These are phyloP conservation scores for Skeletonema costatum DNA, from an alignment of 108 stramenopile genomes.

Conservation along the genomic window DNA sequence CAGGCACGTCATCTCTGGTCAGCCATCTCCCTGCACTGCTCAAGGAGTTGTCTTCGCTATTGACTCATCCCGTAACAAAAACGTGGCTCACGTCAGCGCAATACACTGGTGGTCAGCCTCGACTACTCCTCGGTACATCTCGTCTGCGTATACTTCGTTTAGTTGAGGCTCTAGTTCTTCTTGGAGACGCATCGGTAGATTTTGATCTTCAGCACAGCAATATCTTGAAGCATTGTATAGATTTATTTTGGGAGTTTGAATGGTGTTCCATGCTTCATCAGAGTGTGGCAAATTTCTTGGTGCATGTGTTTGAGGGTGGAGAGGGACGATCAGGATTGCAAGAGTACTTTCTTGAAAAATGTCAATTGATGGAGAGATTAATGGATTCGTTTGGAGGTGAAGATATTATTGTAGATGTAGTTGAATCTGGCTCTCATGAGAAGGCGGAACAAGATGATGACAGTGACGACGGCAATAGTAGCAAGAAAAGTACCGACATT, in stretches of 20 bases:
- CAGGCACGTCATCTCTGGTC: slow-evolving; percentile 57
- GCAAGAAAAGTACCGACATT: slow-evolving; percentile 26
- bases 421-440: neutral
- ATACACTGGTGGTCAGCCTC: slow-evolving; percentile 57
- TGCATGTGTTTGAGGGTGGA: slow-evolving; percentile 88
- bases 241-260: slow-evolving; percentile 94
- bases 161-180: slow-evolving; percentile 81
- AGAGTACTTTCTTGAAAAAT: slow-evolving; percentile 78
- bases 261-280: slow-evolving; percentile 96
- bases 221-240: slow-evolving; percentile 80
- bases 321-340: slow-evolving; percentile 78
- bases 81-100: slow-evolving; percentile 71
- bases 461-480: slow-evolving; percentile 18
- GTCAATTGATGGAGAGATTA: slow-evolving; percentile 81
- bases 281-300: slow-evolving; percentile 90
- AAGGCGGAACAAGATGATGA: slow-evolving; percentile 26
- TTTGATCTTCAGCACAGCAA: slow-evolving; percentile 62
- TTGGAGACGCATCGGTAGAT: slow-evolving; percentile 74
- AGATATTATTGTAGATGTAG: neutral
- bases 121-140: slow-evolving; percentile 72
- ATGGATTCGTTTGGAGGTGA: slow-evolving; percentile 77
- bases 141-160: slow-evolving; percentile 83
- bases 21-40: slow-evolving; percentile 58
- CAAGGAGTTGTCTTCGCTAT: slow-evolving; percentile 38
- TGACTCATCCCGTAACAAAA: slow-evolving; percentile 56